Evolutionary conservation across 352 stramenopile species (phyloP).

Genomic region (Phytopythium sindhum): DNA sequence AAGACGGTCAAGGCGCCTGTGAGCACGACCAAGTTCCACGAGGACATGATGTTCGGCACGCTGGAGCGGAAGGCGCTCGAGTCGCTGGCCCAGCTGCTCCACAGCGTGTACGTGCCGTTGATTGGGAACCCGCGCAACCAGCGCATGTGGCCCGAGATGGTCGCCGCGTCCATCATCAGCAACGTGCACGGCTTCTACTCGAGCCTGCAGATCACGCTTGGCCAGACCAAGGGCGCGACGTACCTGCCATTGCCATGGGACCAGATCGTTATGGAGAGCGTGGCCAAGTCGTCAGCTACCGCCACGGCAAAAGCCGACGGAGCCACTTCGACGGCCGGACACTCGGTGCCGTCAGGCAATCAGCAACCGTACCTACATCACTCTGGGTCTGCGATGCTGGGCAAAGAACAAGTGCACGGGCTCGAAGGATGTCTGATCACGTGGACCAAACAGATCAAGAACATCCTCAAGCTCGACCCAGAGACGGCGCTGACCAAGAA

Average conservation of each 20-base stretch:
- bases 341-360: neutral
- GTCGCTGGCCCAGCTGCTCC: conserved; percentile 66
- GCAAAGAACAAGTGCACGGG: conserved; percentile 82
- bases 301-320: conserved; percentile 1
- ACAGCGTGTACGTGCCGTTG: conserved; percentile 73
- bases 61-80: conserved; percentile 75
- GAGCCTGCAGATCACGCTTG: conserved; percentile 86
- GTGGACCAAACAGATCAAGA: conserved; percentile 95
- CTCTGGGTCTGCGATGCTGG: conserved; percentile 8
- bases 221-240: conserved; percentile 78
- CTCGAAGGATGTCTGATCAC: conserved; percentile 90
- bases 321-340: neutral
- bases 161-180: conserved; percentile 70
- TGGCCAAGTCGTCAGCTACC: conserved; percentile 17
- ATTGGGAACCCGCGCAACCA: conserved; percentile 80
- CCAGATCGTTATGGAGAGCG: conserved; percentile 57
- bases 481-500: conserved; percentile 69
- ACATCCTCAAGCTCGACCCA: conserved; percentile 89
- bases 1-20: conserved; percentile 69
- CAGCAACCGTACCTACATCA: neutral
- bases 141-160: conserved; percentile 77
- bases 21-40: conserved; percentile 52
- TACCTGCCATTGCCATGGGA: conserved; percentile 85
- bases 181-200: conserved; percentile 81
- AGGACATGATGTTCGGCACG: conserved; percentile 72